Conservation (phyloP, 768 basidiomycete genomes). For the Macrolepiota albuminosa region DNA sequence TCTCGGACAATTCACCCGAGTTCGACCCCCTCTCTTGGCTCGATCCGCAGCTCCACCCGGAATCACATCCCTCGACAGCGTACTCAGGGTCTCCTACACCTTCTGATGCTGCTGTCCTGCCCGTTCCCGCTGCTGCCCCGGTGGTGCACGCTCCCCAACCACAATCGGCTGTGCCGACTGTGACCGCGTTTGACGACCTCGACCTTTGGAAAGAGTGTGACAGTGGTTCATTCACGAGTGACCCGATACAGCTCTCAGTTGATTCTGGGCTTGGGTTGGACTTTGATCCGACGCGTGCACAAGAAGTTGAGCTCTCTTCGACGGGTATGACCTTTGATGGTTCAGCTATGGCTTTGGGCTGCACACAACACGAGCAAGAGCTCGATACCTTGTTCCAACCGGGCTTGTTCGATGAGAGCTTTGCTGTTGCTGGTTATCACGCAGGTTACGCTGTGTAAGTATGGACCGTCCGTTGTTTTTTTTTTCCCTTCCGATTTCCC, state of each 20-base stretch:
- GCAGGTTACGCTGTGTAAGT: not conserved
- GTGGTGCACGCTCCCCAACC: slow-evolving; percentile 23
- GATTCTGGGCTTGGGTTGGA: not conserved
- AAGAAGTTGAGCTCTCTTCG: slow-evolving; percentile 3
- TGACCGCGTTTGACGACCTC: slow-evolving; percentile 11
- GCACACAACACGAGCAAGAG: not conserved
- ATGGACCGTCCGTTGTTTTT: not conserved
- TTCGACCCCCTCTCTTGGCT: slow-evolving; percentile 14
- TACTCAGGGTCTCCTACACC: slow-evolving; percentile 39
- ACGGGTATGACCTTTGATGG: not conserved
- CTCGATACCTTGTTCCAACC: slow-evolving; percentile 8
- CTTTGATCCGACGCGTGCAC: not conserved
- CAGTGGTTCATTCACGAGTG: not conserved
- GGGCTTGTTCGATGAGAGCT: slow-evolving; percentile 5
- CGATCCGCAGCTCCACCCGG: slow-evolving; percentile 12
- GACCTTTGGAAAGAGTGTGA: slow-evolving; percentile 2
- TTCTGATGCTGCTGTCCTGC: slow-evolving; percentile 10
- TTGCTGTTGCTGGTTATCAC: not conserved
- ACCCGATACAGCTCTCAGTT: not conserved
- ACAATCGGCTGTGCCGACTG: slow-evolving; percentile 8
- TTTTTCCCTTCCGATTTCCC: not conserved
- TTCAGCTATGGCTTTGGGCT: not conserved
- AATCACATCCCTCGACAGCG: slow-evolving; percentile 31
- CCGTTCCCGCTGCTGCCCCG: slow-evolving; percentile 3
- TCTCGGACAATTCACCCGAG: slow-evolving; percentile 11